phyloP scores from a whole-genome alignment of 2,329 filamentous ascomycete genomes.

The Fusarium mexicanum region DNA sequence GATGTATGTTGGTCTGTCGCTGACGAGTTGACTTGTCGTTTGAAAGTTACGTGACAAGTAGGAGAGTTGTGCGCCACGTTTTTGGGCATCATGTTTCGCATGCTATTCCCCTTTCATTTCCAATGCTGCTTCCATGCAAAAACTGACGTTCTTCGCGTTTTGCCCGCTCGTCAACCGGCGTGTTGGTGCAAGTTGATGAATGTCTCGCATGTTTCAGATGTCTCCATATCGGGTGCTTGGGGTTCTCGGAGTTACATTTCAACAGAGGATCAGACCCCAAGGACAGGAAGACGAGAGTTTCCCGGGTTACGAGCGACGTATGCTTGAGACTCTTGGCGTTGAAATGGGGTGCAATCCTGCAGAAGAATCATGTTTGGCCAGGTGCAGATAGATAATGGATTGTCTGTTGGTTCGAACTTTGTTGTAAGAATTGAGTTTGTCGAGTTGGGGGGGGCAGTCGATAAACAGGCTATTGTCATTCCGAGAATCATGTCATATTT shows the following conservation, averaged over 20 bases:
- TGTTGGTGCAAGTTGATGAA: not conserved
- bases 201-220: conserved; percentile 15
- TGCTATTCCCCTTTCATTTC: not conserved
- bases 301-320: not conserved
- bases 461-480: not conserved
- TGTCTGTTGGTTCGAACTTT: not conserved
- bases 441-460: not conserved
- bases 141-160: not conserved
- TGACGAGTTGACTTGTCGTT: conserved; percentile 12
- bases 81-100: not conserved
- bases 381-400: not conserved
- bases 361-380: not conserved
- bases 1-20: not conserved
- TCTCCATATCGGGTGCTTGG: not conserved
- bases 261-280: not conserved
- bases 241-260: not conserved
- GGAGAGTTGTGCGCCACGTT: not conserved
- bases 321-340: too few species aligned
- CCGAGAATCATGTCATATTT: not conserved
- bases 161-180: not conserved
- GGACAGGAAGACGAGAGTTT: not conserved
- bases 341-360: not conserved
- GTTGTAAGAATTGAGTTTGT: not conserved
- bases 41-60: conserved; percentile 35
- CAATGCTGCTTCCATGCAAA: not conserved